Base-by-base conservation (phyloP, 768 basidiomycete genomes). In the Xerocomellus intermedius region DNA sequence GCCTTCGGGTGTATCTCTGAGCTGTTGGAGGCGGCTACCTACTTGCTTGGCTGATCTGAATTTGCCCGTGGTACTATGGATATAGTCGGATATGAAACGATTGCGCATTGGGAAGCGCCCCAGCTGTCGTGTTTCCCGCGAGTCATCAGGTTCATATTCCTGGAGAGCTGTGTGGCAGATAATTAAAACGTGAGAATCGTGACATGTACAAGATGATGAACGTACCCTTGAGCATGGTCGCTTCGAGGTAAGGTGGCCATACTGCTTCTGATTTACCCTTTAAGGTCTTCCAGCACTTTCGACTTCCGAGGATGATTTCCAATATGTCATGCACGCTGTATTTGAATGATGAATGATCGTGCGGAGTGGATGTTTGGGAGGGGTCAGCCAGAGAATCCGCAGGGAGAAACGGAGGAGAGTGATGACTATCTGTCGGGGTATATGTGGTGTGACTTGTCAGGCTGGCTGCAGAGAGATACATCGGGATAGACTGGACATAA, bases 171-270 rank as follows among this genome's bases (percentile, higher is more conserved):
- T 48, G 22, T 14, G 45, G 38, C 54, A 19, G 37, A 57, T 46
- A 49, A 67, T 59, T 59, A 46, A 59, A 52, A 56, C 58, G 56
- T 64, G 55, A 65, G 60, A 64, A 62, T 16, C 5, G 47, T 56
- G 49, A 57, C 43, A 42, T 57, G 50, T 44, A 41, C 21, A 42
- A 26, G 46, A 48, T 32, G 48, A 55, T 55, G 51, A 56, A 50
- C 73, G 41, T 57, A 86, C 89, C 89, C 79, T 89, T 84, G 41
- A 91, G 79, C 60, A 91, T 75, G 38, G 86, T 85, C 28, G 84
- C 86, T 74, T 91, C 89, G 48, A 91, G 82, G 61, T 86, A 81
- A 12, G 85, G 86, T 49, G 89, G 89, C 89, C 89, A 90, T 21
- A 91, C 87, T 10, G 85, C 79, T 66, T 90, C 87, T 30, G 83